These are phyloP conservation scores for Astrephomene gubernaculifera DNA, from an alignment of 139 green algal genomes.

Conservation along the genomic window DNA sequence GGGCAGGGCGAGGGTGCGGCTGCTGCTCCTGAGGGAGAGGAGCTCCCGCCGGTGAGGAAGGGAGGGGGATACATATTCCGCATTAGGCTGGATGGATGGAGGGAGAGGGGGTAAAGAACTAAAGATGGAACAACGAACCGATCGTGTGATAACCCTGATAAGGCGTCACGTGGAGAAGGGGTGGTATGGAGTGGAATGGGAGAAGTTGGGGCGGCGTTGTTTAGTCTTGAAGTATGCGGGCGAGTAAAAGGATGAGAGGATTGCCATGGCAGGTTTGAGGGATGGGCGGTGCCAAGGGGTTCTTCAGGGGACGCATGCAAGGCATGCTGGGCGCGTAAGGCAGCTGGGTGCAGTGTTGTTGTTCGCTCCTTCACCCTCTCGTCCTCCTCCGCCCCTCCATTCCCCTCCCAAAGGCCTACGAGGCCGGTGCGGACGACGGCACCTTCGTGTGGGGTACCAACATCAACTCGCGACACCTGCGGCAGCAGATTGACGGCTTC, in stretches of 20 bases:
- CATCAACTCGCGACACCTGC: constrained; percentile 69
- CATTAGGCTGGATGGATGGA: too few species aligned
- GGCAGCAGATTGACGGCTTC: constrained; percentile 68
- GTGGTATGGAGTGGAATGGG: too few species aligned
- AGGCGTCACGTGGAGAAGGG: too few species aligned
- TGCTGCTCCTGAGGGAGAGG: neutral
- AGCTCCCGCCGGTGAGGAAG: constrained; percentile 24
- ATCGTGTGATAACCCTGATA: too few species aligned
- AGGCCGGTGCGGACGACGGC: constrained; percentile 41
- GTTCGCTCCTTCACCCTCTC: neutral
- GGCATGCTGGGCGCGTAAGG: too few species aligned
- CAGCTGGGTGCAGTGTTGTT: too few species aligned
- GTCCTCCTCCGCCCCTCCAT: neutral
- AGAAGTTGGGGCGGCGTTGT: too few species aligned
- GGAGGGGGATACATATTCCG: too few species aligned
- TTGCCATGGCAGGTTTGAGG: neutral
- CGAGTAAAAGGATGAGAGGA: neutral
- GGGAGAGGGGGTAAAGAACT: too few species aligned
- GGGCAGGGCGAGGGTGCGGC: neutral
- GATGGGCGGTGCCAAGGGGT: too few species aligned
- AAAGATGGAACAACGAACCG: too few species aligned
- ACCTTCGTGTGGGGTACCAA: constrained; percentile 94
- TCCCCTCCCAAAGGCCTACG: neutral
- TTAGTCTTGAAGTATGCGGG: neutral
- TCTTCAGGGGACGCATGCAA: neutral